Conservation (phyloP, 148 eudicot species). For the Salicornia ramosissima region DNA sequence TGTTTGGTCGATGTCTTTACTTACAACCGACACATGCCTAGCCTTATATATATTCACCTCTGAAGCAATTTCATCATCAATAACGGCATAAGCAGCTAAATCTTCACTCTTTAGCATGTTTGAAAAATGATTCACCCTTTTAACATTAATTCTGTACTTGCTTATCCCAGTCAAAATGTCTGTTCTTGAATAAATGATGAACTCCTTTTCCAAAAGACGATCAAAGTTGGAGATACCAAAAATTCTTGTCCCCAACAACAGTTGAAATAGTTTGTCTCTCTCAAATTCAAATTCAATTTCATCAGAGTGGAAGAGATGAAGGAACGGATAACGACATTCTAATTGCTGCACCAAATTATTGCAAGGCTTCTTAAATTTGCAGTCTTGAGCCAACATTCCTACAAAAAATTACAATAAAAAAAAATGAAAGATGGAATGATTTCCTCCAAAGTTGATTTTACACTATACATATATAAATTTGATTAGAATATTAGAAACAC, state of each 20-base stretch:
- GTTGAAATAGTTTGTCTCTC: conserved; percentile 8
- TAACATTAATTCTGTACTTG: conserved; percentile 1
- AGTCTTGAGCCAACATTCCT: too few species aligned
- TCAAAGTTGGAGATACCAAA: background rate
- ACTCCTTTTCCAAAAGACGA: background rate
- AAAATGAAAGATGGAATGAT: too few species aligned
- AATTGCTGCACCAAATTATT: too few species aligned
- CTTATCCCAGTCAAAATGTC: background rate
- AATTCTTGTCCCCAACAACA: conserved; percentile 10
- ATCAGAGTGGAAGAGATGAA: too few species aligned
- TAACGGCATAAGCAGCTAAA: background rate
- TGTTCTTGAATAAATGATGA: background rate
- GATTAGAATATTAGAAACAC: too few species aligned
- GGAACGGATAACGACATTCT: too few species aligned
- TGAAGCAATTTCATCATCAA: background rate
- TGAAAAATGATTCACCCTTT: background rate
- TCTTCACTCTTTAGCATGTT: background rate
- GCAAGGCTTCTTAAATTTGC: too few species aligned
- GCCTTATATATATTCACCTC: background rate
- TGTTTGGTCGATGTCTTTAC: background rate
- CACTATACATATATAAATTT: too few species aligned
- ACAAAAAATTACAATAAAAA: too few species aligned
- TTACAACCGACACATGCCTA: conserved; percentile 10
- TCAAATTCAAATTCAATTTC: conserved; percentile 12
- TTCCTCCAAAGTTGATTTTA: too few species aligned